phyloP scores from a whole-genome alignment of 2,329 filamentous ascomycete species.

The Fusarium zealandicum region DNA sequence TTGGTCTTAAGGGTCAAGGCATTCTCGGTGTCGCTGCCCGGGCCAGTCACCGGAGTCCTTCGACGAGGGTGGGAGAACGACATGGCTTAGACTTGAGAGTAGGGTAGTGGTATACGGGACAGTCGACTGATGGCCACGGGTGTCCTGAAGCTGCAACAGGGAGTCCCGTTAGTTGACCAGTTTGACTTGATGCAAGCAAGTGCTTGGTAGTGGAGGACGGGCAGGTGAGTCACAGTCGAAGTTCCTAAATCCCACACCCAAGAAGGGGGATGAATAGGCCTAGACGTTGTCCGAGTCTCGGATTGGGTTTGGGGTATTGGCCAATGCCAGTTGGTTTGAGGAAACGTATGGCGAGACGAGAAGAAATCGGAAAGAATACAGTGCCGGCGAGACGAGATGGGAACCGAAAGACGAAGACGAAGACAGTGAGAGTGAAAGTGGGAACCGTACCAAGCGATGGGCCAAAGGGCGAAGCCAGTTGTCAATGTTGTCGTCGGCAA shows the following conservation, averaged over 20 bases:
- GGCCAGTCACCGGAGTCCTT: conserved; percentile 54
- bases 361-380: conserved; percentile 10
- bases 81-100: conserved; percentile 54
- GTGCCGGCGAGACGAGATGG: conserved; percentile 12
- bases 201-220: conserved; percentile 36
- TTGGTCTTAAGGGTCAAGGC: conserved; percentile 47
- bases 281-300: conserved; percentile 35
- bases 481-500: conserved; percentile 24
- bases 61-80: conserved; percentile 57
- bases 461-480: conserved; percentile 24
- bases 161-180: conserved; percentile 43
- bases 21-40: conserved; percentile 44
- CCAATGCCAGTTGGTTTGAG: conserved; percentile 27
- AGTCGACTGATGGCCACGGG: conserved; percentile 42
- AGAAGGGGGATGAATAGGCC: conserved; percentile 26
- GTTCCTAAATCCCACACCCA: conserved; percentile 41
- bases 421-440: conserved; percentile 21
- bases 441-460: conserved; percentile 36
- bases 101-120: conserved; percentile 39
- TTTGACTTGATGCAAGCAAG: conserved; percentile 38
- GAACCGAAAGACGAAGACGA: conserved; percentile 17
- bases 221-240: conserved; percentile 46
- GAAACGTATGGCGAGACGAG: conserved; percentile 13
- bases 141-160: conserved; percentile 45
- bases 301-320: conserved; percentile 31